Evolutionary conservation across 1,139 yeast species (phyloP).

Genomic region (Kodamaea sp.): DNA sequence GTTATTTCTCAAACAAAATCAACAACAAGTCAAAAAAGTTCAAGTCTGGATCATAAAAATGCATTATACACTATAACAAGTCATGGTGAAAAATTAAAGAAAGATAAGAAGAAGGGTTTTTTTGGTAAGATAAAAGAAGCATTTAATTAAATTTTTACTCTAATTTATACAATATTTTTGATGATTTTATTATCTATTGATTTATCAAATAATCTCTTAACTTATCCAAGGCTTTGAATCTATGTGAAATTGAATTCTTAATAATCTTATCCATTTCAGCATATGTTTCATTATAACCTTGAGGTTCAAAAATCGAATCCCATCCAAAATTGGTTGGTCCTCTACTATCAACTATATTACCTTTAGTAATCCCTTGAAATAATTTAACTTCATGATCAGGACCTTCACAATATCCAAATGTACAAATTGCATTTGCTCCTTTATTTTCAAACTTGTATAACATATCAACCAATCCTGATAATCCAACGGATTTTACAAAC

Average conservation of each 20-base stretch:
- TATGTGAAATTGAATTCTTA: constrained; percentile 82
- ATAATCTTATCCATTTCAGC: constrained; percentile 83
- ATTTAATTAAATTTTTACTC: constrained; percentile 18
- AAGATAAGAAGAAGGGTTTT: constrained; percentile 21
- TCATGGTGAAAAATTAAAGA: constrained; percentile 14
- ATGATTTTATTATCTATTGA: constrained; percentile 11
- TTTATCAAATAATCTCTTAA: constrained; percentile 53
- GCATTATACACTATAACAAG: constrained; percentile 17
- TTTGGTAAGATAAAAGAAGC: constrained; percentile 31
- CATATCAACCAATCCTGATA: constrained; percentile 72
- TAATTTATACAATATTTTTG: constrained; percentile 1
- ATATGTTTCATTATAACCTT: constrained; percentile 65
- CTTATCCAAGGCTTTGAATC: constrained; percentile 77
- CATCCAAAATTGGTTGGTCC: constrained; percentile 89
- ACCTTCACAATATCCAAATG: constrained; percentile 87
- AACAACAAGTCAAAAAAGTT: constrained; percentile 6
- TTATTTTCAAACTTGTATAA: constrained; percentile 78
- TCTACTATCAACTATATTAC: constrained; percentile 70
- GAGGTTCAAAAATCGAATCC: constrained; percentile 88
- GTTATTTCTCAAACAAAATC: constrained; percentile 26
- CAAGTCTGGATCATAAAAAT: constrained; percentile 9
- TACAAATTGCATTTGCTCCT: constrained; percentile 83
- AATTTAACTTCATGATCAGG: constrained; percentile 67
- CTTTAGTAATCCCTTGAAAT: constrained; percentile 84
- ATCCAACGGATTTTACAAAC: constrained; percentile 74